Evolutionary conservation across 345 rosid species (phyloP), one percentile per base, ranked within the genome.

Genomic region (Cardamine chenopodiifolia): DNA sequence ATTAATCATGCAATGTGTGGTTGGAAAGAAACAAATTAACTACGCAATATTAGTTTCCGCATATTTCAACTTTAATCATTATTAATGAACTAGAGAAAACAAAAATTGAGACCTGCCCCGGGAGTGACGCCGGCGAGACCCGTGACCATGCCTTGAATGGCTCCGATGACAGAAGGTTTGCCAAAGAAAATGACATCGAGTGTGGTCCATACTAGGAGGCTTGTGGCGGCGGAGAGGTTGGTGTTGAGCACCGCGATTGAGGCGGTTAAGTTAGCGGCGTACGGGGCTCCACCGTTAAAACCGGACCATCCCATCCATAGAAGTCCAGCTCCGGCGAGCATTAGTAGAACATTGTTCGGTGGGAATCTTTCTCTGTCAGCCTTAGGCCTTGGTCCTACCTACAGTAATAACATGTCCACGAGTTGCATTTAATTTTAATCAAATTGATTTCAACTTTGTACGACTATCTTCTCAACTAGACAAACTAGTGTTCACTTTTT

Each of bases 271-370:
- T 89, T 84, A 15, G 96, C 98, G 0, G 97, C 97, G 70, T 89
- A 89, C 0, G 98, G 98, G 1, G 97, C 97, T 2, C 97, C 98
- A 0, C 98, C 98, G 31, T 91, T 93, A 85, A 93, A 93, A 22
- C 98, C 98, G 2, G 98, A 89, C 98, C 98, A 93, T 10, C 98
- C 98, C 94, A 89, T 85, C 98, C 96, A 93, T 12, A 93, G 63
- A 53, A 93, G 84, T 1, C 98, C 98, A 0, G 96, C 98, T 7
- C 98, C 98, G 13, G 98, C 96, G 19, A 93, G 85, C 97, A 93
- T 93, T 20, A 93, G 81, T 68, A 93, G 72, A 34, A 93, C 92
- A 69, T 93, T 93, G 84, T 91, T 93, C 1, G 98, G 97, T 2
- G 98, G 94, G 60, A 93, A 93, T 79, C 98, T 87, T 56, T 91